phyloP scores from a whole-genome alignment of 2,329 filamentous ascomycete genomes.

The Pseudocercospora fuligena region DNA sequence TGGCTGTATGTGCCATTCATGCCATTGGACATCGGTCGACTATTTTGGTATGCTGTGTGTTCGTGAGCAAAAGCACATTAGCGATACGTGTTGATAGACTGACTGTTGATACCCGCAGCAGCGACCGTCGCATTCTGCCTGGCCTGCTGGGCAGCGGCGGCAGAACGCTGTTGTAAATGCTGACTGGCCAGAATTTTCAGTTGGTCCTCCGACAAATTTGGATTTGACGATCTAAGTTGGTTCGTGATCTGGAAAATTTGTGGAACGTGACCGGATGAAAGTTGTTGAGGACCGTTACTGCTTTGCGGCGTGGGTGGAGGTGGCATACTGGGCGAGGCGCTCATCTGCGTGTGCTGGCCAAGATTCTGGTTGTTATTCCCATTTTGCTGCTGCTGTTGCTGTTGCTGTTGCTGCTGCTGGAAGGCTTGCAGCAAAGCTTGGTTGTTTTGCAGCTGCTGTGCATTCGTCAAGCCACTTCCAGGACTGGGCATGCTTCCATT shows the following conservation, averaged over 20 bases:
- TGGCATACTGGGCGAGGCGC: constrained; percentile 44
- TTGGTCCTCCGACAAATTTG: constrained; percentile 59
- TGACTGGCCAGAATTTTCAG: constrained; percentile 59
- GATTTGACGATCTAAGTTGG: constrained; percentile 57
- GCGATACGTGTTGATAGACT: constrained; percentile 16
- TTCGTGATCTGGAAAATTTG: constrained; percentile 59
- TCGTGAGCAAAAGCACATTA: constrained; percentile 35
- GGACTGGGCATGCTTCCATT: constrained; percentile 38
- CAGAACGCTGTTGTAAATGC: constrained; percentile 38
- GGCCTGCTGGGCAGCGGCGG: constrained; percentile 37
- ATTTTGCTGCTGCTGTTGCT: constrained; percentile 33
- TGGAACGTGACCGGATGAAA: constrained; percentile 60
- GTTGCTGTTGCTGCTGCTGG: constrained; percentile 34
- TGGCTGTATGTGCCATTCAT: constrained; percentile 21
- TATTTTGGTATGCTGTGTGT: constrained; percentile 34
- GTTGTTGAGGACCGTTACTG: constrained; percentile 47
- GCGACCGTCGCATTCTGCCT: constrained; percentile 46
- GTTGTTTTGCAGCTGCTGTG: constrained; percentile 41
- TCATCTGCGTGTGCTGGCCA: constrained; percentile 32
- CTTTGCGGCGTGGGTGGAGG: constrained; percentile 41
- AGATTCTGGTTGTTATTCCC: constrained; percentile 29
- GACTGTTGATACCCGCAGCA: constrained; percentile 40
- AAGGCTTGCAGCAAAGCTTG: constrained; percentile 39
- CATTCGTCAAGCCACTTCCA: constrained; percentile 37
- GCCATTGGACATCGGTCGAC: constrained; percentile 27